Evolutionary conservation across 768 basidiomycete species (phyloP).

Genomic region (Lactarius trivialis): DNA sequence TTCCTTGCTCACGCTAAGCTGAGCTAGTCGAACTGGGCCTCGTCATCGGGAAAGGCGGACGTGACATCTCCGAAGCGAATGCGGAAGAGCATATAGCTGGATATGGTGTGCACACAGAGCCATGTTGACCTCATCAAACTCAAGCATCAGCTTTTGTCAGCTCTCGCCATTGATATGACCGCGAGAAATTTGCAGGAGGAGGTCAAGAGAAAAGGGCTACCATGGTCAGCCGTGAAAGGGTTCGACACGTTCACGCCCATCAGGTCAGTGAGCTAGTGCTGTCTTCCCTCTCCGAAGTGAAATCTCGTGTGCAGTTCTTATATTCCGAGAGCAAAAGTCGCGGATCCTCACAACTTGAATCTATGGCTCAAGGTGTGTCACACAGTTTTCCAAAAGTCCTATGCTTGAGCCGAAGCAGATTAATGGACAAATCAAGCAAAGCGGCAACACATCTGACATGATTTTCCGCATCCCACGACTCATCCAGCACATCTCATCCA

Average conservation of each 20-base stretch:
- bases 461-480: conserved; percentile 85
- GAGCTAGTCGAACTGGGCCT: conserved; percentile 86
- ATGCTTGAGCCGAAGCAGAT: conserved; percentile 42
- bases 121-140: background rate
- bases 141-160: conserved; percentile 34
- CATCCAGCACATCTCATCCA: conserved; percentile 86
- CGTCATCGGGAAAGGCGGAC: conserved; percentile 84
- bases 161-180: conserved; percentile 93
- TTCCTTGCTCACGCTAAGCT: background rate
- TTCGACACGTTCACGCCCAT: conserved; percentile 96
- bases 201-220: conserved; percentile 89
- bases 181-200: conserved; percentile 92
- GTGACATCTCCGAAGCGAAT: conserved; percentile 68
- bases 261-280: conserved; percentile 43
- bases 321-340: conserved; percentile 64
- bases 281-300: background rate
- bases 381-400: background rate
- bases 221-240: conserved; percentile 95
- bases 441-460: conserved; percentile 84
- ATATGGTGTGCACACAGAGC: conserved; percentile 54
- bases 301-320: conserved; percentile 46
- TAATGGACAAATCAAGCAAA: conserved; percentile 77
- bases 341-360: conserved; percentile 68
- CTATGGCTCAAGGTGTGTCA: conserved; percentile 63
- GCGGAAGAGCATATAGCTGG: conserved; percentile 83